phyloP scores from a whole-genome alignment of 75 land plant species.

The Selaginella moellendorffii region DNA sequence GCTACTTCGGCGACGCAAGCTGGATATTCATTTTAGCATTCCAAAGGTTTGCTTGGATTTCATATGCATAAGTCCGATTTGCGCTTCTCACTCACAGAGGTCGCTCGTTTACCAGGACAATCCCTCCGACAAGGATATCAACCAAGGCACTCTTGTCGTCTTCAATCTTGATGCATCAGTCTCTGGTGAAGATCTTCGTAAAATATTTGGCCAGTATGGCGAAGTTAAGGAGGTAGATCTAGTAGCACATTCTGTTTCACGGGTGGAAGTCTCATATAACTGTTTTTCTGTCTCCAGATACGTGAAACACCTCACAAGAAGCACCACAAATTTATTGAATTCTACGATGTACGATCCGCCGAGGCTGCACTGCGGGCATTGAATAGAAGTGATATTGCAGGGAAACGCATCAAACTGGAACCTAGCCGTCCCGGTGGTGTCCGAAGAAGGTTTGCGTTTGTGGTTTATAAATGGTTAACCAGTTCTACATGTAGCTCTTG shows the following conservation, averaged over 20 bases:
- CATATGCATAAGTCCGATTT: constrained; percentile 30
- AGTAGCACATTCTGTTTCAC: constrained; percentile 1
- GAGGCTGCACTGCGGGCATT: constrained; percentile 7
- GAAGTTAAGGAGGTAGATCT: constrained; percentile 96
- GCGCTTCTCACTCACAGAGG: background rate
- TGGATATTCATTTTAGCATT: constrained; percentile 85
- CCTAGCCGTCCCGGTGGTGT: constrained; percentile 51
- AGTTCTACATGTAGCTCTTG: background rate
- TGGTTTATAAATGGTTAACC: background rate
- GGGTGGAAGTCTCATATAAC: background rate
- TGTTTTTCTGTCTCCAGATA: constrained; percentile 1
- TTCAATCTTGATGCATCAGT: constrained; percentile 90
- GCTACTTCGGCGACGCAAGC: constrained; percentile 56
- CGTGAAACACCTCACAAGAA: constrained; percentile 8
- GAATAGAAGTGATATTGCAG: constrained; percentile 11
- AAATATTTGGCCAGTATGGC: constrained; percentile 80
- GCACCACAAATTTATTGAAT: constrained; percentile 14
- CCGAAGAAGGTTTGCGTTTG: constrained; percentile 36
- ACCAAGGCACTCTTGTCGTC: constrained; percentile 84
- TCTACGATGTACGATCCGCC: constrained; percentile 9
- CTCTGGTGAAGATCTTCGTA: constrained; percentile 79
- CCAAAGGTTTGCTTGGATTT: constrained; percentile 47
- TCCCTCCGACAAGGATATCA: constrained; percentile 90
- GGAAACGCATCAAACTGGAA: constrained; percentile 52
- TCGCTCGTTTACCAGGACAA: constrained; percentile 41